A percentile compares a stretch with the other conserved stretches of the same genome.
phyloP scores from a whole-genome alignment of 176 grass and related monocot species.

The Avena eriantha region DNA sequence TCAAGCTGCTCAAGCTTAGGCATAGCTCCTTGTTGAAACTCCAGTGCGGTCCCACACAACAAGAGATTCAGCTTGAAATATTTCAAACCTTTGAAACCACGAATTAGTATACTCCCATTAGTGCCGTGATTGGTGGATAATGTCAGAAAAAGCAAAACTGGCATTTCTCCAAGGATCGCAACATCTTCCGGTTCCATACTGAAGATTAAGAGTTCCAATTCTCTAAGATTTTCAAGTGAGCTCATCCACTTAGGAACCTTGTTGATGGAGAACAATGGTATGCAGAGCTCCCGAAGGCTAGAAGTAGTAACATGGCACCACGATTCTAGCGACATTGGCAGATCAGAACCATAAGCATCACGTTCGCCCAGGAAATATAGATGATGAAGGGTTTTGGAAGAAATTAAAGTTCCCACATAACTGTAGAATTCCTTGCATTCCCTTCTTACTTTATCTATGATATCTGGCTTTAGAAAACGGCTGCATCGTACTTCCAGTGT shows the following conservation, averaged over 20 bases:
- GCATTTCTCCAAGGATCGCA: constrained; percentile 27
- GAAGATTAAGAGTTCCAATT: background rate
- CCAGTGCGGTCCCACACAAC: background rate
- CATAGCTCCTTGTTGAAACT: constrained; percentile 25
- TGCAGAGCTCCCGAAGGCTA: background rate
- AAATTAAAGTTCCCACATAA: background rate
- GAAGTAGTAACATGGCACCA: background rate
- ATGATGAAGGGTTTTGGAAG: constrained; percentile 6
- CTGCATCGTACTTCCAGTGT: background rate
- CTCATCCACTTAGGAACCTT: constrained; percentile 28
- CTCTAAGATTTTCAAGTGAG: background rate
- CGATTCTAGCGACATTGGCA: background rate
- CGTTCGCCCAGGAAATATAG: background rate
- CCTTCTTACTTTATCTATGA: background rate
- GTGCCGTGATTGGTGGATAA: background rate
- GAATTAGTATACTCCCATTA: background rate
- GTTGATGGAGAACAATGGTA: accelerated
- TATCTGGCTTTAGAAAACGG: no score
- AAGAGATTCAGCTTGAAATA: background rate
- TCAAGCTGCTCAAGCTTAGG: background rate
- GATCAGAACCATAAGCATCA: no score
- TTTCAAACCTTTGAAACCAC: constrained; percentile 20
- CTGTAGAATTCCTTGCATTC: no score
- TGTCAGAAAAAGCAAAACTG: background rate
- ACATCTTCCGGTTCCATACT: constrained; percentile 15